Evolutionary conservation across 2,329 filamentous ascomycete species (phyloP).

Genomic region (Neodidymelliopsis sp.): DNA sequence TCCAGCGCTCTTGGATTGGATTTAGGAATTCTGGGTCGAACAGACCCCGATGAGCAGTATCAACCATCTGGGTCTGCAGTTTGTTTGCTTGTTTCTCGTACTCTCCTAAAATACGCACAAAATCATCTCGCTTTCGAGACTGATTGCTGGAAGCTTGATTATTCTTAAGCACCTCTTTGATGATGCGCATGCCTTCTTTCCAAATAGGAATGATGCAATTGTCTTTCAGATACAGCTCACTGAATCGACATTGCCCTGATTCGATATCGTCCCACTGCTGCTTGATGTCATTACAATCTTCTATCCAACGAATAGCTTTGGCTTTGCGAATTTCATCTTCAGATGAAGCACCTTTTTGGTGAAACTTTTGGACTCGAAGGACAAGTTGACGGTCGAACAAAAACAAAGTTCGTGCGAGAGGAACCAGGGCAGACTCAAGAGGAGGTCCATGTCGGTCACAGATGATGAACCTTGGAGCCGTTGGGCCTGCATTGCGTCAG

Average conservation of each 20-base stretch:
- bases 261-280: conserved; percentile 1
- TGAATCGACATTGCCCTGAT: not conserved
- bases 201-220: not conserved
- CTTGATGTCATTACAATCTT: conserved; percentile 2
- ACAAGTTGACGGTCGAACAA: conserved; percentile 1
- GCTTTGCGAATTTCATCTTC: conserved; percentile 3
- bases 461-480: not conserved
- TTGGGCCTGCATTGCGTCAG: no score
- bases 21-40: not conserved
- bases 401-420: conserved; percentile 6
- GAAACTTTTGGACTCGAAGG: not conserved
- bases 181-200: conserved; percentile 1
- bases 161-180: not conserved
- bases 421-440: not conserved
- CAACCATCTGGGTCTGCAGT: not conserved
- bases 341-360: conserved; percentile 3
- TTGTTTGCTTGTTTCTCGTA: not conserved
- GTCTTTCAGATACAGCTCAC: not conserved
- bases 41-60: not conserved
- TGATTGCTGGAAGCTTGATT: no score
- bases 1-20: conserved; percentile 3
- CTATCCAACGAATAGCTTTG: not conserved
- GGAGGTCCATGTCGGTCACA: conserved; percentile 1
- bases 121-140: no score
- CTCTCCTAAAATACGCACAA: no score